Evolutionary conservation across 164 flowering plant genomes (phyloP), one percentile per base, ranked within the genome.

Genomic region (Piper betle): DNA sequence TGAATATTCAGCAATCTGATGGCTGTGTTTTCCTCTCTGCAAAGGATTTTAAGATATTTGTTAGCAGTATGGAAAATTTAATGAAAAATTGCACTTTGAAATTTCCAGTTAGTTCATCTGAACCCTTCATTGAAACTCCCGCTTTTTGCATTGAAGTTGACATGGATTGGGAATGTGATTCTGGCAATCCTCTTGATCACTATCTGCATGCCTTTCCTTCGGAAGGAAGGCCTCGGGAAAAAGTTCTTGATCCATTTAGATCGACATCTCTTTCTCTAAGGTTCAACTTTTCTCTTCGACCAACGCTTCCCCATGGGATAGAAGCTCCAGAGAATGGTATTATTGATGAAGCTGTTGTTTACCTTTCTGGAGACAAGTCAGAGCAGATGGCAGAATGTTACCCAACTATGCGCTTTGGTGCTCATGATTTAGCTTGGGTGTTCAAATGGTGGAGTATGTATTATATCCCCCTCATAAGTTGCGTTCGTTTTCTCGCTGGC

Each of bases 361-460:
- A 58, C 72, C 75, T 66, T 64, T 66, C 79, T 39, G 69, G 67
- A 53, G 25, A 61, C 57, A 71, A 66, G 59, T 53, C 66, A 3
- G 84, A 78, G 58, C 64, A 75, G 64, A 55, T 33, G 53, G 58
- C 72, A 42, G 53, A 54, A 62, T 72, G 73, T 68, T 72, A 80
- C 19, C 87, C 97, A 60, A 79, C 77, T 9, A 8, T 88, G 62
- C 82, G 79, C 66, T 38, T 88, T 64, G 99, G 93, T 56, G 90
- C 93, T 66, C 97, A 94, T 84, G 97, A 94, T 80, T 72, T 94
- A 56, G 96, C 95, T n/a, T 94, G 99, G 99, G 13, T 91, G 19
- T 25, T 78, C 19, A 94, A 76, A 70, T 91, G 87, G 62, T 91
- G 96, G 95, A 82, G 72, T 72, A 20, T 91, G 82, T 81, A 79